phyloP scores from a whole-genome alignment of 1,284 basidiomycete genomes.

The Singerocomus inundabilis region DNA sequence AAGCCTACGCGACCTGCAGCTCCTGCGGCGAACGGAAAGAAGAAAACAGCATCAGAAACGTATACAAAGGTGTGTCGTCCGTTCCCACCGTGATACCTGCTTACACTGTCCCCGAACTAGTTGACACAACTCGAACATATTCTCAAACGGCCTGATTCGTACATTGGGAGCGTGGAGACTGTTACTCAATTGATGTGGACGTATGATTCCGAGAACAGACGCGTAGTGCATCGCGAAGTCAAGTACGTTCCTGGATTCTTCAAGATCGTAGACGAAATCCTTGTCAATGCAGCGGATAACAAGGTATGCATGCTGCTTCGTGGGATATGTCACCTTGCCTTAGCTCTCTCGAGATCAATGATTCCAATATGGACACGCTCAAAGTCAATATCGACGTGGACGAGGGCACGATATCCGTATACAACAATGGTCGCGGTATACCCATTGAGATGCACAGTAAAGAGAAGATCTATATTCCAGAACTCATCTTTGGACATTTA shows the following conservation, averaged over 20 bases:
- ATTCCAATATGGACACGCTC: constrained; percentile 83
- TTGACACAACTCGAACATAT: constrained; percentile 97
- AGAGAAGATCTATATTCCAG: constrained; percentile 95
- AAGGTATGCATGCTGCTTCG: constrained; percentile 59
- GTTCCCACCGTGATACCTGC: neutral
- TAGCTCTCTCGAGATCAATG: constrained; percentile 71
- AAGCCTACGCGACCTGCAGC: constrained; percentile 37
- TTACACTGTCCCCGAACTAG: constrained; percentile 41
- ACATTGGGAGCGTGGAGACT: constrained; percentile 93
- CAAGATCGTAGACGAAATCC: constrained; percentile 99
- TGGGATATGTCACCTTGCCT: neutral
- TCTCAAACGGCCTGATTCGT: constrained; percentile 94
- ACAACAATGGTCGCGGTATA: constrained; percentile 96
- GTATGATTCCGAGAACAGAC: constrained; percentile 76
- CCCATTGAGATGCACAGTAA: constrained; percentile 94
- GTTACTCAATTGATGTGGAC: constrained; percentile 90
- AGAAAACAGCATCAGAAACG: constrained; percentile 89
- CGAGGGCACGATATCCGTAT: constrained; percentile 85
- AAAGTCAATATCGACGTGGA: constrained; percentile 88
- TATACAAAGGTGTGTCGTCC: constrained; percentile 75
- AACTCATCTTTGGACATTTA: constrained; percentile 96
- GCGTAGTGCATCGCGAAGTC: constrained; percentile 80
- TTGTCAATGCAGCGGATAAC: constrained; percentile 99
- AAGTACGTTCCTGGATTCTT: constrained; percentile 98
- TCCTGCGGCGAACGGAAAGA: constrained; percentile 44